Percentiles rank a stretch among this genome's conserved stretches.
Evolutionary conservation across 2,329 filamentous ascomycete genomes (phyloP).

Genomic region (Tolypocladium pustulatum): DNA sequence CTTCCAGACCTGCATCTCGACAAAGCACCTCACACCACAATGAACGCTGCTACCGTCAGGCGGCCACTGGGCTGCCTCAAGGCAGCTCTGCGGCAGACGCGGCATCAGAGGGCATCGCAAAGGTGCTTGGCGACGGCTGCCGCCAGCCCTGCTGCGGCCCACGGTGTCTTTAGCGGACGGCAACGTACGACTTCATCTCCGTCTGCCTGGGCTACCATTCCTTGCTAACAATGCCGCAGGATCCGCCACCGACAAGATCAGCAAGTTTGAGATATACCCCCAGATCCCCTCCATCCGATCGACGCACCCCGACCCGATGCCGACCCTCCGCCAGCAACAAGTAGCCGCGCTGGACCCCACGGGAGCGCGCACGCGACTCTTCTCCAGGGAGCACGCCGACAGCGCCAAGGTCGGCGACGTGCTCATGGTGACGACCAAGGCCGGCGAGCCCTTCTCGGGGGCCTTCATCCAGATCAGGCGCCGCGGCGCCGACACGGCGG

Average conservation of each 20-base stretch:
- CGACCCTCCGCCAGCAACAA: constrained; percentile 55
- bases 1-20: neutral
- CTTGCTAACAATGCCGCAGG: constrained; percentile 14
- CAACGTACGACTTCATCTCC: constrained; percentile 20
- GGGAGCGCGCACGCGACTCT: constrained; percentile 71
- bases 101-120: constrained; percentile 33
- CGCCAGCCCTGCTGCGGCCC: constrained; percentile 9
- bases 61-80: constrained; percentile 66
- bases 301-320: constrained; percentile 56
- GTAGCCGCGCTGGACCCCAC: constrained; percentile 71
- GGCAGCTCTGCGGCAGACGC: constrained; percentile 47
- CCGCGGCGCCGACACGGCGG: constrained; percentile 78
- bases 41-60: constrained; percentile 51
- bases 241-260: constrained; percentile 22
- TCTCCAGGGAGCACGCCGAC: constrained; percentile 67
- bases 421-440: constrained; percentile 73
- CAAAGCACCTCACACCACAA: constrained; percentile 19
- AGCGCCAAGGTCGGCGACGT: constrained; percentile 80
- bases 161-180: constrained; percentile 18
- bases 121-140: constrained; percentile 38
- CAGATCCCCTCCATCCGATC: constrained; percentile 44
- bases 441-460: constrained; percentile 79
- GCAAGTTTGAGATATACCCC: constrained; percentile 41
- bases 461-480: constrained; percentile 80
- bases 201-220: neutral